Conservation (phyloP, 306 rosid genomes). For the Sicyos edulis region DNA sequence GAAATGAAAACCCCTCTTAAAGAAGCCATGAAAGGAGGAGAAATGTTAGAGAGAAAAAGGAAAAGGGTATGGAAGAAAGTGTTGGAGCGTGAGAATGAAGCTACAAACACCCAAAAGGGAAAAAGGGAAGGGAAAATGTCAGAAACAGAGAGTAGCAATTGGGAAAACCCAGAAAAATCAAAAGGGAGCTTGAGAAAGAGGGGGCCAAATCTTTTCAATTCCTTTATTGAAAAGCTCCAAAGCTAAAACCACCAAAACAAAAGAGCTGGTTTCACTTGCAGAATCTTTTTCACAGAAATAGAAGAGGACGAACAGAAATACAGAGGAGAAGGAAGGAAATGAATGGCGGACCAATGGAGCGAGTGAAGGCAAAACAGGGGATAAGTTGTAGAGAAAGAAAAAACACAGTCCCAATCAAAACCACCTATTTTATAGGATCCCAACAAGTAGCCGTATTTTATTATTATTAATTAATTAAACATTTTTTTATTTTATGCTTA, state of each 20-base stretch:
- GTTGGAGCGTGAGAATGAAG: constrained; percentile 35
- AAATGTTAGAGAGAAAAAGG: constrained; percentile 40
- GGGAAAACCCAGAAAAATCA: constrained; percentile 15
- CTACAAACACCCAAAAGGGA: constrained; percentile 15
- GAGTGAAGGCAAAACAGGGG: neutral
- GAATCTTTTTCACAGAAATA: constrained; percentile 35
- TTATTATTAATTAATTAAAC: neutral
- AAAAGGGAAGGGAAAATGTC: neutral
- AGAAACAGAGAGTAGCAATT: neutral
- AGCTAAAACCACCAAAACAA: constrained; percentile 18
- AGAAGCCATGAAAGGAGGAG: constrained; percentile 43
- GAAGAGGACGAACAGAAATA: neutral
- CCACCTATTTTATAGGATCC: constrained; percentile 57
- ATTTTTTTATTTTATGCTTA: too few species aligned
- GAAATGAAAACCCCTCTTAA: constrained; percentile 19
- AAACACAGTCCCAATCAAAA: constrained; percentile 20
- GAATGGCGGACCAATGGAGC: neutral
- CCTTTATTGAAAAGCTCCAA: constrained; percentile 34
- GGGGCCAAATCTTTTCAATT: constrained; percentile 18
- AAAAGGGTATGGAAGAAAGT: constrained; percentile 18
- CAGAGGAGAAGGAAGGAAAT: neutral
- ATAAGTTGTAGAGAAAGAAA: constrained; percentile 17
- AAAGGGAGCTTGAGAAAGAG: constrained; percentile 28
- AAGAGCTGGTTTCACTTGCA: constrained; percentile 2
- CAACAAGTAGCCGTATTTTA: constrained; percentile 29